Evolutionary conservation across 768 basidiomycete genomes (phyloP), one percentile per base, ranked within the genome.

Genomic region (Suillus subalutaceus): DNA sequence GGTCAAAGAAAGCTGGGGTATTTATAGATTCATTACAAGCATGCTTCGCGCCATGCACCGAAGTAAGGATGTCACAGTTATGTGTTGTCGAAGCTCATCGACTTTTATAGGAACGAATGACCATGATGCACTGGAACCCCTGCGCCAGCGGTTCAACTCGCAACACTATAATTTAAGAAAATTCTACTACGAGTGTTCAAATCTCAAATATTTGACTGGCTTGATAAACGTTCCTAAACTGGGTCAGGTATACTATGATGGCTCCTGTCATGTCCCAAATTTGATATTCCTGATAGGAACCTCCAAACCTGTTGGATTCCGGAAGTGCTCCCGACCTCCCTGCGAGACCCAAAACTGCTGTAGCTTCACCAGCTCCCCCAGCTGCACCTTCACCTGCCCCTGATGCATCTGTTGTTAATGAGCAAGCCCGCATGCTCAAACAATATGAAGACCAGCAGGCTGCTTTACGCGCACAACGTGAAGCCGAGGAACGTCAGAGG

Each of bases 101-200:
- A 32, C 63, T 10, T 56, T 16, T 32, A 26, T 72, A 97, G 96
- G 94, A 71, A 96, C 96, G 35, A 93, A 93, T 71, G 92, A 93
- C 67, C 81, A 84, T 46, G 97, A 99, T 53, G 96, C 90, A 3
- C 80, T 99, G 68, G 93, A 96, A 73, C 96, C 96, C 2, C 82
- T 99, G 23, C 86, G 90, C 55, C 86, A 92, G 74, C 89, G 97
- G 40, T 99, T 91, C 79, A 89, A 87, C 66, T 86, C 93, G 30
- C 97, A 99, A 73, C 97, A 99, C 73, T 90, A 96, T 73, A 91
- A 88, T 69, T 85, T 99, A 12, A 90, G 97, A 68, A 95, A 97
- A 77, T 99, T 97, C 81, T 99, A 99, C 82, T 99, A 99, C 76
- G 97, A 99, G 76, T 99, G 97, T 76, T 97, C 96, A 12, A 99